Evolutionary conservation across 192 early-diverging fungal species (phyloP), one percentile per base, ranked within the genome.

Genomic region (Backusella tarrabulga): DNA sequence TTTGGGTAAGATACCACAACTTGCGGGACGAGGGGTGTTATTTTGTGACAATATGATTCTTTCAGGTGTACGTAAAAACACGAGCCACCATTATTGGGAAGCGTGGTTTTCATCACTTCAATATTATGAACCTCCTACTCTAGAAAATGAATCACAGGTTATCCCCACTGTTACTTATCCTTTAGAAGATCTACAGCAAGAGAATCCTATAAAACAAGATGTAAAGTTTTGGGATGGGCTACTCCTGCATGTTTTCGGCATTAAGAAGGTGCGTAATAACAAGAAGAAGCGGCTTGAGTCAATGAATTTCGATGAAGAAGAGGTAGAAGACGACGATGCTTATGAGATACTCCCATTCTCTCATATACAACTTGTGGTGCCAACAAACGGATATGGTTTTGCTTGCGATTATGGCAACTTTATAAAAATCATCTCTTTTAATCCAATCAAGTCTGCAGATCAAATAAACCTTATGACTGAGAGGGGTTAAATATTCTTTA

Each of bases 1-100:
- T 41, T 38, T 83, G 12, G 81, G 81, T n/a, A 69, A 69, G 41
- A 73, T 83, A 26, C 11, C 35, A 29, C 77, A 80, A 34, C 40
- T 29, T n/a, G 72, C 75, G n/a, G 72, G 78, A 0, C 52, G 44
- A n/a, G 72, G 74, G 1, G 19, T 79, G 0, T 75, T 76, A 7
- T 79, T 79, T 71, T 76, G 78, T 23, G 71, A 77, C 19, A 79
- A 79, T 40, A 83, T 76, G 71, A 42, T 83, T 19, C 40, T 83
- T 19, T 71, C 81, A 11, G 78, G 81, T 66, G 72, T 83, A 34
- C 68, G 81, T 46, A 41, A 69, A n/a, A 76, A 23, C 17, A 66
- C 32, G 11, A 34, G 5, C 19, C 23, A 42, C 19, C 17, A 50
- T 6, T 2, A 11, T n/a, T 79, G 78, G 78, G 71, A 83, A 36